phyloP scores from a whole-genome alignment of 371 early-diverging fungal species.

The Mortierella sp. region DNA sequence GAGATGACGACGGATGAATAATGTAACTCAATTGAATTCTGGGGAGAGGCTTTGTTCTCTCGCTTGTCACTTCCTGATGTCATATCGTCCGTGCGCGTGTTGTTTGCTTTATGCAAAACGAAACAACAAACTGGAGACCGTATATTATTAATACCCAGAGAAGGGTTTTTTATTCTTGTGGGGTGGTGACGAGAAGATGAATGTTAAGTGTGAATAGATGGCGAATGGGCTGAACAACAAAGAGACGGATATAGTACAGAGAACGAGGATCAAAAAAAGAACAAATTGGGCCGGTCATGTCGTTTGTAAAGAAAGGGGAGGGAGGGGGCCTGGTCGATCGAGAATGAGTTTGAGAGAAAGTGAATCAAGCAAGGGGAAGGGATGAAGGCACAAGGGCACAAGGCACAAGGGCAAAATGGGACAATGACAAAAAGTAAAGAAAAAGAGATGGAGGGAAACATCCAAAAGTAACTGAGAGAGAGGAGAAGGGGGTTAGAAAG shows the following conservation, averaged over 20 bases:
- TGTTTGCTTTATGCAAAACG: no score
- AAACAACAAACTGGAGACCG: no score
- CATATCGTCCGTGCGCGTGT: no score
- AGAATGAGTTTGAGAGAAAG: not conserved
- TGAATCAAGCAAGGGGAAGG: not conserved
- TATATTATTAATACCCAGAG: no score
- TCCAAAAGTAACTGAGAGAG: not conserved
- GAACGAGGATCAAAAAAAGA: not conserved
- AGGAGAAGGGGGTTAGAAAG: not conserved
- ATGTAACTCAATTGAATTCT: no score
- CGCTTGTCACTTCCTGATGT: no score
- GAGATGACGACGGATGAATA: no score
- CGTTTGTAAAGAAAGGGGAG: not conserved
- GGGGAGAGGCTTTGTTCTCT: no score
- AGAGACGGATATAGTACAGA: conserved; percentile 3
- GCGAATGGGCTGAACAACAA: not conserved
- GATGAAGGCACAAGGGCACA: not conserved
- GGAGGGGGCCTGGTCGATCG: not conserved
- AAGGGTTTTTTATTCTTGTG: not conserved
- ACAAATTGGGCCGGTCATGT: not conserved
- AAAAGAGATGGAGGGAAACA: not conserved
- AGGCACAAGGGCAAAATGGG: not conserved
- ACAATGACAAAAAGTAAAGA: not conserved
- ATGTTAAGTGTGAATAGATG: not conserved
- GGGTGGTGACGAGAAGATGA: not conserved